These are phyloP conservation scores for Nannizzia gypsea DNA, from an alignment of 2,329 filamentous ascomycete genomes.

Conservation along the genomic window DNA sequence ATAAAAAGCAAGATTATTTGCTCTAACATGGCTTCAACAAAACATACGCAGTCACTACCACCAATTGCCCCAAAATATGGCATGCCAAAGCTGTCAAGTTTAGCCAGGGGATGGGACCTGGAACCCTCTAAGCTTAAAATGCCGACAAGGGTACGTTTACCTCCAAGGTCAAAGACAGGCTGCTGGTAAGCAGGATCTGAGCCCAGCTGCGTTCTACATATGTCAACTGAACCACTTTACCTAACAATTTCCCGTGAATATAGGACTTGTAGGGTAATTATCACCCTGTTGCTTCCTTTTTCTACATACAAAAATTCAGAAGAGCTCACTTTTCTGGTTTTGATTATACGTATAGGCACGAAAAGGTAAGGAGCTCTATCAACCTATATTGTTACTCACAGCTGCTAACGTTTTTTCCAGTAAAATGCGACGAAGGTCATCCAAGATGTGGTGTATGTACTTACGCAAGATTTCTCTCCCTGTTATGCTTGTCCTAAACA, in stretches of 20 bases:
- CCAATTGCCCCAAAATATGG: slow-evolving; percentile 37
- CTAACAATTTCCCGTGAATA: slow-evolving; percentile 11
- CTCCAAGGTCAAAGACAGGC: slow-evolving; percentile 43
- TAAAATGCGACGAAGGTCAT: slow-evolving; percentile 47
- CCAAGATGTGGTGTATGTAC: slow-evolving; percentile 42
- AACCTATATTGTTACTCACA: background rate
- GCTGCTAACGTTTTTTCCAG: slow-evolving; percentile 19
- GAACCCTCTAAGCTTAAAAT: slow-evolving; percentile 22
- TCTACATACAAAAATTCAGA: background rate
- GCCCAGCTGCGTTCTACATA: slow-evolving; percentile 3
- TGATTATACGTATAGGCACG: slow-evolving; percentile 12
- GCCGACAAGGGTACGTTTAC: slow-evolving; percentile 36
- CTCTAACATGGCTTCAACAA: slow-evolving; percentile 27
- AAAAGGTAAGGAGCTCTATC: slow-evolving; percentile 25
- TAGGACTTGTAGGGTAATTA: slow-evolving; percentile 35
- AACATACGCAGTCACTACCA: slow-evolving; percentile 29
- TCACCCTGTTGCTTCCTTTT: background rate
- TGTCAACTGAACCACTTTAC: background rate
- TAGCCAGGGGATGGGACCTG: slow-evolving; percentile 24
- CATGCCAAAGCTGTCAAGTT: slow-evolving; percentile 20
- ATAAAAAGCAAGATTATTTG: background rate
- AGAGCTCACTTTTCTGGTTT: background rate
- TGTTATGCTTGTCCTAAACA: background rate
- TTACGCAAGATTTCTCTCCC: background rate
- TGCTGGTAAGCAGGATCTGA: slow-evolving; percentile 35